Percentiles rank a stretch among this genome's conserved stretches.
These are phyloP conservation scores for Euptelea pleiosperma DNA, from an alignment of 164 flowering plant species.

Conservation along the genomic window DNA sequence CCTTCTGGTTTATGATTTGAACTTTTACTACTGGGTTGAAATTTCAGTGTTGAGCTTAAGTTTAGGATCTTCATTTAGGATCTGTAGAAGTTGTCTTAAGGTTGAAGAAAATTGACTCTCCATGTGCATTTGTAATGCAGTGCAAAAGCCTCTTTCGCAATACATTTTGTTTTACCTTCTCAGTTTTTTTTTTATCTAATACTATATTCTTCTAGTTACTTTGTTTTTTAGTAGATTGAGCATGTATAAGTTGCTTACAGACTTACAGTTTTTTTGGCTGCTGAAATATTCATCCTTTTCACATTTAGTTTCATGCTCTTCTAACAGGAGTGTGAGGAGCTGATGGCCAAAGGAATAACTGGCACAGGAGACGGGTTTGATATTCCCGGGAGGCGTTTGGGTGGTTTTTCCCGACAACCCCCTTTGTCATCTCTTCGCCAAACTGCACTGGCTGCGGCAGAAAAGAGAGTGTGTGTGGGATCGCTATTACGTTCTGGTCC, in stretches of 20 bases:
- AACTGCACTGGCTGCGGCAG: conserved; percentile 73
- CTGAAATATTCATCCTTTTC: not conserved
- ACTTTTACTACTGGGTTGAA: no score
- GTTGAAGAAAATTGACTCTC: no score
- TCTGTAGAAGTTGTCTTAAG: no score
- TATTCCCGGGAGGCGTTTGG: conserved; percentile 80
- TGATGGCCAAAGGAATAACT: conserved; percentile 69
- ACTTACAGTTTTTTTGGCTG: not conserved
- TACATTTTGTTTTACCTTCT: no score
- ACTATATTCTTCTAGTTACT: not conserved
- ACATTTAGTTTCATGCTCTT: not conserved
- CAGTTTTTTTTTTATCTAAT: no score
- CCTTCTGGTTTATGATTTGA: no score
- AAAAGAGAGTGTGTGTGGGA: conserved; percentile 57
- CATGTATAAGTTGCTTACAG: not conserved
- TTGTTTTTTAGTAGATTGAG: not conserved
- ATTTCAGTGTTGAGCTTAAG: no score
- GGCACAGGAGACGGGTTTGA: conserved; percentile 88
- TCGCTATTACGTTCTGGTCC: conserved; percentile 82
- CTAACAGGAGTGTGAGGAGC: conserved; percentile 88
- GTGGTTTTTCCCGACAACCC: conserved; percentile 72
- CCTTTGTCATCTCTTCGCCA: conserved; percentile 66
- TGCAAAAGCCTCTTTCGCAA: not conserved
- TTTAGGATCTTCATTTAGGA: no score
- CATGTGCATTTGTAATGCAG: no score